A percentile compares a stretch with the other conserved stretches of the same genome.
These are phyloP conservation scores for Solanum pimpinellifolium DNA, from an alignment of 257 asterid genomes.

Conservation along the genomic window DNA sequence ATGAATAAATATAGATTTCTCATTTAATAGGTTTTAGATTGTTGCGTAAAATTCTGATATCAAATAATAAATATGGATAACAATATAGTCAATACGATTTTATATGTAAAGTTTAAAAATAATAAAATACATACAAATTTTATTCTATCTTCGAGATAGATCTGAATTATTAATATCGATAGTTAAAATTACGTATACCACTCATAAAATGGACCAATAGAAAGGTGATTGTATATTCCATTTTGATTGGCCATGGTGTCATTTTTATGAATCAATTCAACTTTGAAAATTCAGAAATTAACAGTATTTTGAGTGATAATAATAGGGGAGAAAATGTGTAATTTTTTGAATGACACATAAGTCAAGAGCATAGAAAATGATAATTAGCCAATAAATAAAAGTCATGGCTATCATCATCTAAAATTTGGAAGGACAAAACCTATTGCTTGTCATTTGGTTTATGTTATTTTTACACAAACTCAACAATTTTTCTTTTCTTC, in stretches of 20 bases:
- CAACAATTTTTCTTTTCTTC: neutral
- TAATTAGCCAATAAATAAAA: neutral
- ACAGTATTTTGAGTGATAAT: neutral
- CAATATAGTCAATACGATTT: neutral
- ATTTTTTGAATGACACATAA: neutral
- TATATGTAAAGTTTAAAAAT: neutral
- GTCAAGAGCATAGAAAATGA: neutral
- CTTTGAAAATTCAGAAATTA: neutral
- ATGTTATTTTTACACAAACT: neutral
- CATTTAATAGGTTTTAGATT: neutral
- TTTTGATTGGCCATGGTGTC: neutral
- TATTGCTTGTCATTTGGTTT: neutral
- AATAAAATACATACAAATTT: neutral
- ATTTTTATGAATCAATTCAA: neutral
- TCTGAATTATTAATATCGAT: neutral
- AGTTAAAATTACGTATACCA: neutral
- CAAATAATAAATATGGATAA: neutral
- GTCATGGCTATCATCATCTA: neutral
- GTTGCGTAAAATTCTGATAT: neutral
- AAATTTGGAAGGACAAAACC: neutral
- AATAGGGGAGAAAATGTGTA: neutral
- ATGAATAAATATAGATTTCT: neutral
- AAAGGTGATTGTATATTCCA: neutral
- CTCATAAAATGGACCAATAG: neutral
- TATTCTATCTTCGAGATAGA: neutral